Conservation (phyloP, 306 rosid genomes). For the Dryas octopetala region DNA sequence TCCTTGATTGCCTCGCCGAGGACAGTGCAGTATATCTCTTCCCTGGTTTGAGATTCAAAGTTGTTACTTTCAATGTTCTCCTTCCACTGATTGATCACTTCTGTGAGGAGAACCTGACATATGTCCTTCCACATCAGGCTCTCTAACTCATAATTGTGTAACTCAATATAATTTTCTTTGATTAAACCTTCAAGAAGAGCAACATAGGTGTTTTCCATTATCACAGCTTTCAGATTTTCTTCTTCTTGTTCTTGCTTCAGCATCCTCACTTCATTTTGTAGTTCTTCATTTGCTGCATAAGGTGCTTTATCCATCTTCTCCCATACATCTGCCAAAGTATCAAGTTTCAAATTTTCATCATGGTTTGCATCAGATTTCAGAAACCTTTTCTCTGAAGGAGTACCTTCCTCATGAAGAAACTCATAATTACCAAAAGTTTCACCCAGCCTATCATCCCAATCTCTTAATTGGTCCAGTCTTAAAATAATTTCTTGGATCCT, state of each 20-base stretch:
- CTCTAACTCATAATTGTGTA: conserved; percentile 38
- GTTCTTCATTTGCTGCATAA: conserved; percentile 24
- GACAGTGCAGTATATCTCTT: conserved; percentile 35
- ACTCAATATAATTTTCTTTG: conserved; percentile 22
- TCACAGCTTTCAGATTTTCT: conserved; percentile 17
- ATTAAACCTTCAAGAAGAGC: conserved; percentile 29
- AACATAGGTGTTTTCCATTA: conserved; percentile 28
- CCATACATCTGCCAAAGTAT: conserved; percentile 32
- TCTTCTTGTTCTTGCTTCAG: conserved; percentile 38
- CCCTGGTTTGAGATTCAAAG: conserved; percentile 46
- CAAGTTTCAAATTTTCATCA: conserved; percentile 20
- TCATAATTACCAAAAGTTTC: conserved; percentile 17
- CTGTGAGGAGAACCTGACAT: conserved; percentile 30
- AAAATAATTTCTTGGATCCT: conserved; percentile 37
- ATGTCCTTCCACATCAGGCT: conserved; percentile 34
- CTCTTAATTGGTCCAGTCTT: conserved; percentile 44
- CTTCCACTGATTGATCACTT: conserved; percentile 46
- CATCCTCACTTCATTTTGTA: conserved; percentile 22
- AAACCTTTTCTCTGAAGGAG: conserved; percentile 12
- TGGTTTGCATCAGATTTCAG: conserved; percentile 16
- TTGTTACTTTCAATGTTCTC: conserved; percentile 30
- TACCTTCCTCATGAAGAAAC: conserved; percentile 17
- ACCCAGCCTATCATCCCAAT: conserved; percentile 37
- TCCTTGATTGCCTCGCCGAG: conserved; percentile 37
- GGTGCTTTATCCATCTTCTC: conserved; percentile 36